These are phyloP conservation scores for Apiotrichum domesticum DNA, from an alignment of 1,284 basidiomycete species.

Conservation along the genomic window DNA sequence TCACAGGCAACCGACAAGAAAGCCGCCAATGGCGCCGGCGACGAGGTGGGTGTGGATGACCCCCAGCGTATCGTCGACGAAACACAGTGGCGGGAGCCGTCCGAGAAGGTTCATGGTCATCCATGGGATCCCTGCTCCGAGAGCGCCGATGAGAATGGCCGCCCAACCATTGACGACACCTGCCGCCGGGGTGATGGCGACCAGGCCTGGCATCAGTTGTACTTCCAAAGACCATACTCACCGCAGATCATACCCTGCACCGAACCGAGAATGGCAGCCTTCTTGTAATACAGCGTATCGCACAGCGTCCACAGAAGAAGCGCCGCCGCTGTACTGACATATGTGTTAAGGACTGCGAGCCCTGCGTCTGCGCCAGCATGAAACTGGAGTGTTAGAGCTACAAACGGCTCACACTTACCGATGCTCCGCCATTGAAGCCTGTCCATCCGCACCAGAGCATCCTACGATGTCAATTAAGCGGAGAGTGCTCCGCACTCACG, in stretches of 20 bases:
- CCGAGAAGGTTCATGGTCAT: slow-evolving; percentile 20
- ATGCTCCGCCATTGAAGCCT: slow-evolving; percentile 16
- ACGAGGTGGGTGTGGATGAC: slow-evolving; percentile 17
- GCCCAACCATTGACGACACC: slow-evolving; percentile 20
- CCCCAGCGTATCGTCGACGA: slow-evolving; percentile 20
- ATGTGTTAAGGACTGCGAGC: slow-evolving; percentile 23
- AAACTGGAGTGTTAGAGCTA: slow-evolving; percentile 4
- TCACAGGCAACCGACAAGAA: slow-evolving; percentile 17
- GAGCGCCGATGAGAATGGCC: slow-evolving; percentile 19
- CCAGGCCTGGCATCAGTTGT: slow-evolving; percentile 1
- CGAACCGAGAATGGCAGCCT: slow-evolving; percentile 18
- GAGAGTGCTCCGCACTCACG: background rate
- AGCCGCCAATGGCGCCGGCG: slow-evolving; percentile 13
- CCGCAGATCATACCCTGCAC: slow-evolving; percentile 15
- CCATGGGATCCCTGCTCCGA: slow-evolving; percentile 21
- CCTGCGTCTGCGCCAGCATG: slow-evolving; percentile 17
- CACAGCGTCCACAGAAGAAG: slow-evolving; percentile 12
- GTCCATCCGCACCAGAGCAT: slow-evolving; percentile 18
- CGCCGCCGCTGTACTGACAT: slow-evolving; percentile 17
- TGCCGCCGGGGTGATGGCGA: slow-evolving; percentile 18
- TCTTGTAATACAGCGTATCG: slow-evolving; percentile 19
- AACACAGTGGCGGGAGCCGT: slow-evolving; percentile 7
- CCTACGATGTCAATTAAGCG: background rate
- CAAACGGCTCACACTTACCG: background rate
- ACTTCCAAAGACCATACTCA: background rate